Base-by-base conservation (phyloP, 495 filamentous ascomycete species). In the Neurospora intermedia region DNA sequence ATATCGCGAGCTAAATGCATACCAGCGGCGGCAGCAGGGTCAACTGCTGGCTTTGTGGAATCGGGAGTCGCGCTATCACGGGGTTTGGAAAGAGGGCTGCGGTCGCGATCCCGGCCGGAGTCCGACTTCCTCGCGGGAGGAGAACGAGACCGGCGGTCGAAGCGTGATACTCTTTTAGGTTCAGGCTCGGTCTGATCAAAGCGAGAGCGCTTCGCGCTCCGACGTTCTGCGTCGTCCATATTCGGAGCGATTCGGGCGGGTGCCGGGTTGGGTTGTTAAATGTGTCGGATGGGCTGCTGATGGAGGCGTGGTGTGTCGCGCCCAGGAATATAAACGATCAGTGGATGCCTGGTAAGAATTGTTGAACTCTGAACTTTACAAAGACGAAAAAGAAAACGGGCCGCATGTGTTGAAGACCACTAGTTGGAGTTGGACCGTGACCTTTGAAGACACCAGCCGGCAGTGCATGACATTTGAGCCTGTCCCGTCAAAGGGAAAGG, bases 21-120 rank as follows among this genome's bases (percentile, higher is more conserved):
- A 95, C 93, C 93, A 77, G 94, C 96, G 43, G 93, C 94, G 6
- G 93, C 91, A n/a, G 93, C 92, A 48, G 94, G 91, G 78, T 96
- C 92, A 4, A 83, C 81, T 39, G 85, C 80, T 69, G 82, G 78
- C 75, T 83, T 83, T 66, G 54, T 38, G 48, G 73, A 69, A 54
- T 78, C 79, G 45, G 76, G 76, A 43, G 86, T 73, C 82, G 87
- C 59, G 71, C 87, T 90, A 70, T 88, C 85, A 72, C 83, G 80
- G 46, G 88, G 85, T 78, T 85, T 87, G 75, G 82, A 84, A 43
- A 93, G 81, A 20, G 95, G 94, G 80, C 94, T 98, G 71, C 95
- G 90, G 75, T 92, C 93, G 74, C 94, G 90, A 74, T 91, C 92
- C 75, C 95, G 90, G 74, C 84, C 84, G 66, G 88, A 78, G 70